These are phyloP conservation scores for Babesia divergens DNA, from an alignment of 169 alveolate genomes.

Conservation along the genomic window DNA sequence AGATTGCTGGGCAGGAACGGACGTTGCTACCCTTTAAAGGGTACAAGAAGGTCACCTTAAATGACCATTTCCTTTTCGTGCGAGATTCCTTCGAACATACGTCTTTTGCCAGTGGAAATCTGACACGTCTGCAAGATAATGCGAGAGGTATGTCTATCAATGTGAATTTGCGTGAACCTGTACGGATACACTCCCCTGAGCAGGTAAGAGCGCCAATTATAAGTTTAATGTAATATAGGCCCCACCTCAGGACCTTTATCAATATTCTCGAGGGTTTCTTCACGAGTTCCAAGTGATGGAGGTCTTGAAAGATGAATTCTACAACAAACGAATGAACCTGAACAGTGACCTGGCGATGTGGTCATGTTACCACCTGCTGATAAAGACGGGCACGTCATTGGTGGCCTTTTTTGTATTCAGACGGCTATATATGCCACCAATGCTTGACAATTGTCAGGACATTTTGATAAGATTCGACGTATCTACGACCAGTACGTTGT, in stretches of 20 bases:
- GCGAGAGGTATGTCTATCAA: conserved; percentile 42
- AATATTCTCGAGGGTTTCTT: conserved; percentile 33
- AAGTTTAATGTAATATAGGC: not conserved
- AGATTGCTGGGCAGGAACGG: not conserved
- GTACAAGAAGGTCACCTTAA: conserved; percentile 43
- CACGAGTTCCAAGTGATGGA: conserved; percentile 6
- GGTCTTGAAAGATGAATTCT: conserved; percentile 33
- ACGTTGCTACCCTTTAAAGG: conserved; percentile 51
- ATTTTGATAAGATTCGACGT: conserved; percentile 29
- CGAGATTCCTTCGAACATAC: conserved; percentile 42
- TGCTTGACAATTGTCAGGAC: conserved; percentile 60
- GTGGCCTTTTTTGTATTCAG: conserved; percentile 40
- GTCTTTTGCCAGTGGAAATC: conserved; percentile 21
- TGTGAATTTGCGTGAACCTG: conserved; percentile 32
- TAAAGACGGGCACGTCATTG: conserved; percentile 13
- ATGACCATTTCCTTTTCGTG: conserved; percentile 47
- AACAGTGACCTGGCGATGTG: conserved; percentile 56
- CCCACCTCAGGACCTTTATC: conserved; percentile 17
- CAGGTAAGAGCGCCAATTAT: not conserved
- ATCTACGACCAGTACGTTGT: not conserved
- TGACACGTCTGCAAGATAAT: conserved; percentile 29
- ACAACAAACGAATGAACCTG: conserved; percentile 60
- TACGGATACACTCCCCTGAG: conserved; percentile 10
- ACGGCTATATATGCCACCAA: conserved; percentile 59
- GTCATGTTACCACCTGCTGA: conserved; percentile 53